Conservation (phyloP, 2,329 filamentous ascomycete genomes). For the Rhynchosporium graminicola region DNA sequence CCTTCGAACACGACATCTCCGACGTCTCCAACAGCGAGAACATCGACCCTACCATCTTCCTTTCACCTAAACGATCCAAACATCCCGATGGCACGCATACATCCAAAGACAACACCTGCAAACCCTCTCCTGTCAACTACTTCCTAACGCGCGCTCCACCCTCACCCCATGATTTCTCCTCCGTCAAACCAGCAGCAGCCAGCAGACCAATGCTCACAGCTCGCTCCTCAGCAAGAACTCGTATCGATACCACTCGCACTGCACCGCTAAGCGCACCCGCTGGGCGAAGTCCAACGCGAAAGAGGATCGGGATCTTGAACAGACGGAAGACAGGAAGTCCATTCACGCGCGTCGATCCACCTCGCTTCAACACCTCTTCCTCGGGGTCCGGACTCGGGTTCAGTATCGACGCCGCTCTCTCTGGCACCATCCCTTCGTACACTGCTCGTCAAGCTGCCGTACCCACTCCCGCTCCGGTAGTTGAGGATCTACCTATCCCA, state of each 20-base stretch:
- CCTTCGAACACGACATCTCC: conserved; percentile 44
- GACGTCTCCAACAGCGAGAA: conserved; percentile 61
- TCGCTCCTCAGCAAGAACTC: conserved; percentile 51
- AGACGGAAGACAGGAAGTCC: conserved; percentile 65
- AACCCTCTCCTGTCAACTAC: conserved; percentile 40
- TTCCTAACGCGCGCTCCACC: conserved; percentile 41
- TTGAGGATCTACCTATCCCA: conserved; percentile 27
- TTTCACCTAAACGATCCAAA: conserved; percentile 58
- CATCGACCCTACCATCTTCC: conserved; percentile 57
- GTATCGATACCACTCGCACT: conserved; percentile 51
- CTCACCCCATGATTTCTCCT: conserved; percentile 37
- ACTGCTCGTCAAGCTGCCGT: conserved; percentile 42
- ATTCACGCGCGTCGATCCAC: conserved; percentile 71
- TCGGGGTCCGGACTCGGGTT: conserved; percentile 62
- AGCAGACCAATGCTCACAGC: conserved; percentile 50
- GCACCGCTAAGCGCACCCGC: conserved; percentile 67
- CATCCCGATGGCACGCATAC: conserved; percentile 43
- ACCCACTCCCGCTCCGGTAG: conserved; percentile 5
- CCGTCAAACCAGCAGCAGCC: conserved; percentile 29
- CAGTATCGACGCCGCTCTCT: conserved; percentile 81
- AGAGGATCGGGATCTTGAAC: conserved; percentile 68
- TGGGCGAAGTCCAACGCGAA: conserved; percentile 78
- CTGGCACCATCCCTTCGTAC: conserved; percentile 70
- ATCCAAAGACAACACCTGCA: conserved; percentile 33
- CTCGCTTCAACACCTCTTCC: conserved; percentile 55